Conservation (phyloP, 208 protist genomes). For the Balamuthia mandrillaris region DNA sequence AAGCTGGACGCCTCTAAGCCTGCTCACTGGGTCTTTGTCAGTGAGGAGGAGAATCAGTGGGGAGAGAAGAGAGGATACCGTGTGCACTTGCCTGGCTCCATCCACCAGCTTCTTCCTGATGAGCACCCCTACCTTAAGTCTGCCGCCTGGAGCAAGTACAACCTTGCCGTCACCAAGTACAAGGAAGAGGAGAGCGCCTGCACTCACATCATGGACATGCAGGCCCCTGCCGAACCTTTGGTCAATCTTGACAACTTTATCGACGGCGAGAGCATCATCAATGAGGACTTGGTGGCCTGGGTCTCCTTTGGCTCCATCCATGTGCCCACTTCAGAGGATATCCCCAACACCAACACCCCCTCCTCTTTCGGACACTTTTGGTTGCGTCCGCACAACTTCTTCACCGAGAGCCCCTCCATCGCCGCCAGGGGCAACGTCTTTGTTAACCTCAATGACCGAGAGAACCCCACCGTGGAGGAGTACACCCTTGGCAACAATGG, state of each 20-base stretch:
- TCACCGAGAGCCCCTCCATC: too few species aligned
- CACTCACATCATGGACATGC: neutral
- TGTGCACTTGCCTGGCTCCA: neutral
- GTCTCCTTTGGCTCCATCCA: neutral
- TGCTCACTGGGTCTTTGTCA: too few species aligned
- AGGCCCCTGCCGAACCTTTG: neutral
- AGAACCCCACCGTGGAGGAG: too few species aligned
- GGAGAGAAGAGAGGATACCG: neutral
- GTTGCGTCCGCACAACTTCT: too few species aligned
- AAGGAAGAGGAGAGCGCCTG: neutral
- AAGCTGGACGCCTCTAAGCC: too few species aligned
- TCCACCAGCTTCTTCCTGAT: neutral
- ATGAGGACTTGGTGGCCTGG: slow-evolving; percentile 13
- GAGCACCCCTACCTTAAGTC: too few species aligned
- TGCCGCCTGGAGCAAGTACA: neutral
- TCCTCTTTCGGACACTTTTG: too few species aligned
- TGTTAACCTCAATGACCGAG: too few species aligned
- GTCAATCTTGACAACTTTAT: neutral
- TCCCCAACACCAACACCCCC: neutral
- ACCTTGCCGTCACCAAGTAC: neutral
- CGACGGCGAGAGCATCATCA: neutral
- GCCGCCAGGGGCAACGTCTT: too few species aligned
- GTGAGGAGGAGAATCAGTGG: too few species aligned
- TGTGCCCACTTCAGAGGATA: neutral
- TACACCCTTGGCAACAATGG: too few species aligned